phyloP scores from a whole-genome alignment of 2,329 filamentous ascomycete species.

The Aspergillus sp. region DNA sequence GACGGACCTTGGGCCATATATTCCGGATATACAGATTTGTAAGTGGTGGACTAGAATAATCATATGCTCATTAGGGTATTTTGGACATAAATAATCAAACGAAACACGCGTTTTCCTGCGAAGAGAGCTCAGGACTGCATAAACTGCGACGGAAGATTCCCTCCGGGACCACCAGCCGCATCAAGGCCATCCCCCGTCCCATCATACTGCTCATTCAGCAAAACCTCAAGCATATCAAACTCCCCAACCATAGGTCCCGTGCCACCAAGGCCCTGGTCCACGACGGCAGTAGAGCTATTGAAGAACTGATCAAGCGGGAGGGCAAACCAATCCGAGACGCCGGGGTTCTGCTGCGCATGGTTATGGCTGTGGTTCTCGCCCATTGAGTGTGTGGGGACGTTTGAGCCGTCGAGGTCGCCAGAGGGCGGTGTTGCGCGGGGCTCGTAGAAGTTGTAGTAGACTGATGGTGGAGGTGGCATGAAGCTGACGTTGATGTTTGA shows the following conservation, averaged over 20 bases:
- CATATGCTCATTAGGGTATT: conserved; percentile 1
- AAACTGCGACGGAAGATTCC: conserved; percentile 33
- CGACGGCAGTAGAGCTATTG: conserved; percentile 49
- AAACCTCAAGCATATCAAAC: conserved; percentile 54
- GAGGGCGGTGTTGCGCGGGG: conserved; percentile 39
- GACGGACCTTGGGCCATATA: too few relatives aligned
- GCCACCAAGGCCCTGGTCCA: conserved; percentile 61
- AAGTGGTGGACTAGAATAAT: not conserved
- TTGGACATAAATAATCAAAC: not conserved
- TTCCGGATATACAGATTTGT: too few relatives aligned
- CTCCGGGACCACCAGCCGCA: conserved; percentile 9
- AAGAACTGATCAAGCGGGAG: conserved; percentile 65
- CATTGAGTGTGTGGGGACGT: conserved; percentile 35
- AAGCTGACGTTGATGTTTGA: conserved; percentile 52
- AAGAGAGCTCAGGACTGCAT: conserved; percentile 21
- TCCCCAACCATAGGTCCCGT: conserved; percentile 65
- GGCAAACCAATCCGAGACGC: conserved; percentile 62
- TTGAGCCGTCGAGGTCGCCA: conserved; percentile 36
- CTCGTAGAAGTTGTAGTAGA: conserved; percentile 52
- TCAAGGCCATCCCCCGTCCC: conserved; percentile 31
- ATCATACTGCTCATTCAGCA: conserved; percentile 49
- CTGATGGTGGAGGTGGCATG: conserved; percentile 52
- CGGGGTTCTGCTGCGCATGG: conserved; percentile 17
- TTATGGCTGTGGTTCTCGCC: conserved; percentile 23
- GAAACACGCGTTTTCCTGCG: not conserved